Conservation (phyloP, 306 rosid genomes). For the Quercus ilex region DNA sequence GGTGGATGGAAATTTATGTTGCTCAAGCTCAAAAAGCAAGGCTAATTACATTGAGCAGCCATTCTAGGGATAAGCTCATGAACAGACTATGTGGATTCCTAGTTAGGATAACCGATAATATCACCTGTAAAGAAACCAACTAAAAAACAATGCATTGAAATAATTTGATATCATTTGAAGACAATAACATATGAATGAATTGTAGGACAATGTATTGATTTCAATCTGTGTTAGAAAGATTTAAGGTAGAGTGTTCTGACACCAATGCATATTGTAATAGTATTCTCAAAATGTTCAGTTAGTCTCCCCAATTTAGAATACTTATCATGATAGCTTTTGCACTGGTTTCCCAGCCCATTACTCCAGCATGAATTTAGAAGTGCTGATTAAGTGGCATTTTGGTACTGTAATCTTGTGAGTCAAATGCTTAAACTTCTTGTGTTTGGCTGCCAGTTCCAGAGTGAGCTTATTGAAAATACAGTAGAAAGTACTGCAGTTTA, state of each 20-base stretch:
- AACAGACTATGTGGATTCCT: not conserved
- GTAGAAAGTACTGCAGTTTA: too few relatives aligned
- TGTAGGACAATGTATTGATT: not conserved
- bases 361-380: not conserved
- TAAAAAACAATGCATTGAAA: not conserved
- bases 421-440: too few relatives aligned
- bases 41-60: too few relatives aligned
- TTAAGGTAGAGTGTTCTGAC: not conserved
- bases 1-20: too few relatives aligned
- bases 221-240: not conserved
- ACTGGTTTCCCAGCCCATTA: not conserved
- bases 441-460: too few relatives aligned
- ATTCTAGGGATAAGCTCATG: not conserved
- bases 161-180: not conserved
- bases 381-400: not conserved
- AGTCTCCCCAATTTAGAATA: not conserved
- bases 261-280: not conserved
- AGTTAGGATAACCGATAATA: not conserved
- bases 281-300: not conserved
- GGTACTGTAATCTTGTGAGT: too few relatives aligned
- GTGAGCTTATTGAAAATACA: too few relatives aligned
- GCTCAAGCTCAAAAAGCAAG: too few relatives aligned
- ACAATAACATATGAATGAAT: not conserved
- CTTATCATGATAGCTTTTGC: not conserved
- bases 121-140: not conserved